phyloP scores from a whole-genome alignment of 1,139 yeast species.

The Yamadazyma atlantica region DNA sequence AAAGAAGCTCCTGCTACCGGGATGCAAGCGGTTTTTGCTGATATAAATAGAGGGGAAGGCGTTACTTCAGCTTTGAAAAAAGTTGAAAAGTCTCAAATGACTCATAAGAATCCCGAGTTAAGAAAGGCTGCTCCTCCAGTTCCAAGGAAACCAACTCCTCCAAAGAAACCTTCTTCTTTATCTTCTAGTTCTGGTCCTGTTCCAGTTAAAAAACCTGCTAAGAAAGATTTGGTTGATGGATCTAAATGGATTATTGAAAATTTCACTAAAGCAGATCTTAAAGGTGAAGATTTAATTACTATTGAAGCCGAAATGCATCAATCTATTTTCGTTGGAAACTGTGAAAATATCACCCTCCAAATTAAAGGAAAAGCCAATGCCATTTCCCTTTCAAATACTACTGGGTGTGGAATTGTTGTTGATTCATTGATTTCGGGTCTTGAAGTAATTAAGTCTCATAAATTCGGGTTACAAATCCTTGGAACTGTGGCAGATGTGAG shows the following conservation, averaged over 20 bases:
- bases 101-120: constrained; percentile 87
- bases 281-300: constrained; percentile 50
- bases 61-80: constrained; percentile 86
- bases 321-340: constrained; percentile 84
- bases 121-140: constrained; percentile 47
- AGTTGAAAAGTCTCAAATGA: constrained; percentile 91
- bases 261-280: constrained; percentile 50
- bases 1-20: constrained; percentile 45
- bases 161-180: constrained; percentile 72
- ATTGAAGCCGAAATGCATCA: constrained; percentile 85
- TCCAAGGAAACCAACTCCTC: constrained; percentile 58
- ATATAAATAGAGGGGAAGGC: constrained; percentile 77
- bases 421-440: constrained; percentile 87
- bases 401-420: constrained; percentile 70
- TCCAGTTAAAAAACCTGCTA: constrained; percentile 57
- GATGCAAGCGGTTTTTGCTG: constrained; percentile 89
- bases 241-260: constrained; percentile 86
- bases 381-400: constrained; percentile 73
- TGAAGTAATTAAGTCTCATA: constrained; percentile 78
- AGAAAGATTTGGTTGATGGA: constrained; percentile 77
- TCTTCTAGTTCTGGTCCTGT: constrained; percentile 33
- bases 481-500: constrained; percentile 80
- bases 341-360: constrained; percentile 71
- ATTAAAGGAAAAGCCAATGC: constrained; percentile 92
- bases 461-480: constrained; percentile 81